Evolutionary conservation across 345 rosid species (phyloP), one percentile per base, ranked within the genome.

Genomic region (Syzygium grande): DNA sequence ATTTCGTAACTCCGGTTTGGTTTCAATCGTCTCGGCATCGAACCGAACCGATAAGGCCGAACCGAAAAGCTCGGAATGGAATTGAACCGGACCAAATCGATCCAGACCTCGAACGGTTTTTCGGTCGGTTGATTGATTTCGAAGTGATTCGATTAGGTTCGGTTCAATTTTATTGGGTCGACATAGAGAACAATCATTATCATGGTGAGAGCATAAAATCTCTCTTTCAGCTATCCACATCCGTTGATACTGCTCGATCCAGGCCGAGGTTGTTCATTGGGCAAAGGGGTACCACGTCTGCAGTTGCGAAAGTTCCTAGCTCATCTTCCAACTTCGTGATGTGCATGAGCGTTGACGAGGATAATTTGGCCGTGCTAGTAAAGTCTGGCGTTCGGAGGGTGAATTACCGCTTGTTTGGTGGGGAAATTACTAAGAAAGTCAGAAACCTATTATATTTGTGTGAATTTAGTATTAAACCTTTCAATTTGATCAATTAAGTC

Each of bases 391-490:
- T 73, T 46, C 14, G 1, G 1, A 34, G 27, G 14, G 4, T 2
- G 14, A 38, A 2, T 25, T 25, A 0, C 49, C 1, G 25, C 0
- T 25, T 25, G 11, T 0, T 19, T 19, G 7, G 25, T 30, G 17
- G 79, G 19, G 7, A 17, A 53, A 53, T 53, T 17, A 53, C 22
- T 3, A 17, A 53, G 7, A 52, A 52, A 53, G 3, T 7, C 7
- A 53, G 22, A 17, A 53, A 53, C 4, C 7, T 53, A 53, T 17
- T 17, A 21, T 3, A 53, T 6, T 17, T 53, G 3, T 53, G 22
- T 17, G 9, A 17, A 53, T 53, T 53, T 3, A 53, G 21, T 53
- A 21, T 3, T 3, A 53, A 16, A 53, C 21, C 19, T 52, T 52
- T 52, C 3, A 52, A 52, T 52, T 52, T 15, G 55, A 2, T 3